Conservation (phyloP, 2,329 filamentous ascomycete genomes). For the Xylariales sp. region DNA sequence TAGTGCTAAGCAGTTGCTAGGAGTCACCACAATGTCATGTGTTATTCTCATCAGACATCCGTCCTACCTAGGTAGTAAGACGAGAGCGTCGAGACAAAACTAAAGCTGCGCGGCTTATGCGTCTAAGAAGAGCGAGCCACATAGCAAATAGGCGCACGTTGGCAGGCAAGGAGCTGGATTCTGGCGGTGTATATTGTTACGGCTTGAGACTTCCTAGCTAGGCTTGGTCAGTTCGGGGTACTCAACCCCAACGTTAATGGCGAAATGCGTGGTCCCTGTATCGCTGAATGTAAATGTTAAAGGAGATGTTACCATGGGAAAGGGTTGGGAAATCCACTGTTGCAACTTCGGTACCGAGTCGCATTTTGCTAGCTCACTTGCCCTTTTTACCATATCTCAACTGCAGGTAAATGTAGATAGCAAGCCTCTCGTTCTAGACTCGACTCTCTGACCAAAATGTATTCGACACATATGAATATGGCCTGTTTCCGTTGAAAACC, state of each 20-base stretch:
- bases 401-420: constrained; percentile 10
- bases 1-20: not conserved
- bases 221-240: constrained; percentile 1
- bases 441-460: not conserved
- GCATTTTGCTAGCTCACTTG: constrained; percentile 37
- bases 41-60: not conserved
- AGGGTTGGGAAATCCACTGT: constrained; percentile 31
- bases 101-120: not conserved
- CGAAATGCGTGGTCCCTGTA: constrained; percentile 45
- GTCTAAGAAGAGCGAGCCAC: constrained; percentile 9
- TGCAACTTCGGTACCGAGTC: constrained; percentile 38
- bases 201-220: constrained; percentile 9
- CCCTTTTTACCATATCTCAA: not conserved
- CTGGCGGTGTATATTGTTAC: constrained; percentile 24
- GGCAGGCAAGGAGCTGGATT: constrained; percentile 14
- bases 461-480: not conserved
- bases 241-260: constrained; percentile 35
- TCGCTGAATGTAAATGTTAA: constrained; percentile 32
- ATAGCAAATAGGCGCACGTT: not conserved
- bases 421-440: not conserved
- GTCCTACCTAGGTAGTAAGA: not conserved
- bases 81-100: constrained; percentile 1
- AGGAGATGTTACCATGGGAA: constrained; percentile 46
- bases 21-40: not conserved
- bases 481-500: not conserved